phyloP scores from a whole-genome alignment of 768 basidiomycete genomes.

The Boletus subcaerulescens region DNA sequence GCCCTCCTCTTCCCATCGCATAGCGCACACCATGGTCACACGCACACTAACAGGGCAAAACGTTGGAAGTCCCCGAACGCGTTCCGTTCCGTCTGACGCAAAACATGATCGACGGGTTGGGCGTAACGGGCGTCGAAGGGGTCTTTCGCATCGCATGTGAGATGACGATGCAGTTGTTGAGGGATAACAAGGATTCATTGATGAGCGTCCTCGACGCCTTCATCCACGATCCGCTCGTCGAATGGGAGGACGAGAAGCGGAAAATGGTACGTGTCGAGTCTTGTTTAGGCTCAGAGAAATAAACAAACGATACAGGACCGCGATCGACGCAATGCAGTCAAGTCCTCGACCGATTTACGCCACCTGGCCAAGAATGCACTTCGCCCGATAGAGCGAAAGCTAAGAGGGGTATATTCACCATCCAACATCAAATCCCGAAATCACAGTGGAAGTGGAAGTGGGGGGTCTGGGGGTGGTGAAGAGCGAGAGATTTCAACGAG shows the following conservation, averaged over 20 bases:
- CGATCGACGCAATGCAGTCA: conserved; percentile 44
- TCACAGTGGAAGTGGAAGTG: conserved; percentile 23
- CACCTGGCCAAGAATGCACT: conserved; percentile 74
- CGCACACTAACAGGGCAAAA: conserved; percentile 54
- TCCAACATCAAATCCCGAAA: conserved; percentile 41
- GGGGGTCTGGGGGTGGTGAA: conserved; percentile 19
- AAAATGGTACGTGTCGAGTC: conserved; percentile 44
- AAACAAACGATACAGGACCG: conserved; percentile 38
- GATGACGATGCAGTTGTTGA: conserved; percentile 81
- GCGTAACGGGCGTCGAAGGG: conserved; percentile 92
- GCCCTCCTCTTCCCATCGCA: not conserved
- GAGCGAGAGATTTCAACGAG: conserved; percentile 62
- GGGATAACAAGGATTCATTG: conserved; percentile 87
- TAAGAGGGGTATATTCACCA: conserved; percentile 66
- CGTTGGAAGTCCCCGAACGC: conserved; percentile 81
- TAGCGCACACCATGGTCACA: not conserved
- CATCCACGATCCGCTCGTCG: conserved; percentile 93
- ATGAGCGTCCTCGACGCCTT: conserved; percentile 97
- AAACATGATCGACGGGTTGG: conserved; percentile 88
- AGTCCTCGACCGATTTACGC: conserved; percentile 53
- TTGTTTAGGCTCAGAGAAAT: not conserved
- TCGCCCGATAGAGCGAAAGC: conserved; percentile 77
- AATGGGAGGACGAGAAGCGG: conserved; percentile 86
- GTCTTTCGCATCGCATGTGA: conserved; percentile 91
- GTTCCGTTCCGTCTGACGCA: conserved; percentile 95